These are phyloP conservation scores for Salix udensis DNA, from an alignment of 345 rosid genomes.

Conservation along the genomic window DNA sequence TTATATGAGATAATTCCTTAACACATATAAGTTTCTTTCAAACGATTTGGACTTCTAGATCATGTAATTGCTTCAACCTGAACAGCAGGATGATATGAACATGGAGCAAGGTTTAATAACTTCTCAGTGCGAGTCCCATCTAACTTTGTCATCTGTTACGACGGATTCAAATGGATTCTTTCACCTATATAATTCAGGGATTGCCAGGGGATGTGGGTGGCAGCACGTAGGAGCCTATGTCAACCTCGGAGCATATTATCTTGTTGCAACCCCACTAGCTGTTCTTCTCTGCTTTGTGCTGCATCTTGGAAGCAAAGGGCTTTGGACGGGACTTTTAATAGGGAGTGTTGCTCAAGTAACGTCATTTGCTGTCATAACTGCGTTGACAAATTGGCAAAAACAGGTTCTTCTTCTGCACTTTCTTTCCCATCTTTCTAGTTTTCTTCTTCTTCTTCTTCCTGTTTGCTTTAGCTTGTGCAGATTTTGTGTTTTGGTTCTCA, in stretches of 20 bases:
- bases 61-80: too few relatives aligned
- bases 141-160: too few relatives aligned
- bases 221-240: conserved; percentile 17
- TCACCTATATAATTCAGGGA: background rate
- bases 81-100: too few relatives aligned
- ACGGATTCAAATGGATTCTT: too few relatives aligned
- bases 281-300: conserved; percentile 5
- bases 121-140: too few relatives aligned
- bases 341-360: conserved; percentile 6
- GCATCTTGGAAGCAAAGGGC: conserved; percentile 10
- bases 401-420: conserved; percentile 3
- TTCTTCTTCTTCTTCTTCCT: too few relatives aligned
- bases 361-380: background rate
- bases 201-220: conserved; percentile 27
- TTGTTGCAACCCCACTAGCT: conserved; percentile 17
- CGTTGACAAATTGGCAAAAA: conserved; percentile 17
- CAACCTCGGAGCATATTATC: conserved; percentile 10
- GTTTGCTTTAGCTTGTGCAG: too few relatives aligned
- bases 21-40: too few relatives aligned
- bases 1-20: too few relatives aligned
- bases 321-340: conserved; percentile 13
- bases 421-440: background rate
- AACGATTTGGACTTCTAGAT: too few relatives aligned
- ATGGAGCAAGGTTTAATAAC: too few relatives aligned
- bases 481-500: too few relatives aligned